These are phyloP conservation scores for Cladosporium halotolerans DNA, from an alignment of 2,329 filamentous ascomycete genomes.

Conservation along the genomic window DNA sequence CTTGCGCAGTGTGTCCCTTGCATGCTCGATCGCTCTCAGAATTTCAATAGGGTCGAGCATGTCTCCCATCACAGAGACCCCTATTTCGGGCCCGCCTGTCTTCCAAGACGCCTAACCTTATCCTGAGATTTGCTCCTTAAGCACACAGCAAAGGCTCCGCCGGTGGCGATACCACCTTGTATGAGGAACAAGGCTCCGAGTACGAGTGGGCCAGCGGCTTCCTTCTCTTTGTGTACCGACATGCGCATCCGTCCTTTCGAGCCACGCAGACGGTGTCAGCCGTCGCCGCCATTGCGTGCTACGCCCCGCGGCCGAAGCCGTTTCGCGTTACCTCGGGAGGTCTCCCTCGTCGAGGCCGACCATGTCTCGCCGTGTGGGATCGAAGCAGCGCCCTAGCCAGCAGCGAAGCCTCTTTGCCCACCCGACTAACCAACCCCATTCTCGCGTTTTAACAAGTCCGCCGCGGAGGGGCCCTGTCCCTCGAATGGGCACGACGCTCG, in stretches of 20 bases:
- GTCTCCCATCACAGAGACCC: background rate
- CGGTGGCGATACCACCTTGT: slow-evolving; percentile 1
- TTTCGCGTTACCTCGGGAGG: background rate
- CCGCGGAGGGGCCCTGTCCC: background rate
- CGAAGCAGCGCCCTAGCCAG: background rate
- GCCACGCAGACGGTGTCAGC: background rate
- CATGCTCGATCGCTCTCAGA: too few relatives aligned
- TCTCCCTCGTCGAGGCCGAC: background rate
- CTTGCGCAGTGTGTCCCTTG: too few relatives aligned
- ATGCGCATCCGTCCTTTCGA: background rate
- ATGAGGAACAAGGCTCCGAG: slow-evolving; percentile 5
- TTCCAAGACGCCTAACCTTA: background rate
- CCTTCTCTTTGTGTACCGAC: background rate
- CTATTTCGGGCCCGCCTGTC: background rate
- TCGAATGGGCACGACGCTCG: background rate
- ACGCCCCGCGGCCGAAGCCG: background rate
- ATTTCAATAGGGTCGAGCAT: too few relatives aligned
- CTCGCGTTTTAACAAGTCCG: background rate
- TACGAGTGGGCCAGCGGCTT: background rate
- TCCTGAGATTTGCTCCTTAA: slow-evolving; percentile 6
- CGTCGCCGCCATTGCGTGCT: background rate
- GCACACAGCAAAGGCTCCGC: slow-evolving; percentile 7
- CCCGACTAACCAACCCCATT: background rate
- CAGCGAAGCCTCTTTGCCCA: background rate
- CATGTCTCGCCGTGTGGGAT: background rate